Conservation (phyloP, 2,329 filamentous ascomycete genomes). For the Ophiostoma ulmi region DNA sequence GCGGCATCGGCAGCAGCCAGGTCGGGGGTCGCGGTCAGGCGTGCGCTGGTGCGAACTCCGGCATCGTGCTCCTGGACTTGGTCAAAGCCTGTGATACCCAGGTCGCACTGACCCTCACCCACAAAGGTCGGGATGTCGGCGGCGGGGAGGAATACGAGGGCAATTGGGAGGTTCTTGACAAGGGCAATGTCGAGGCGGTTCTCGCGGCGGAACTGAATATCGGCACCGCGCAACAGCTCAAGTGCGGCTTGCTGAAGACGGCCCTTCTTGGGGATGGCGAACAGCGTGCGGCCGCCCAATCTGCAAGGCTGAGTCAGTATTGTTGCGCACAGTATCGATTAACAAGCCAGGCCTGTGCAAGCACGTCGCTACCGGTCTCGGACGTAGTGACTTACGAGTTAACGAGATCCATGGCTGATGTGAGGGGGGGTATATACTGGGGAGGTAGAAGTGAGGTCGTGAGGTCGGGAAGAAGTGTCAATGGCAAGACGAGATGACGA, state of each 20-base stretch:
- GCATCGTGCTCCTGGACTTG: slow-evolving; percentile 89
- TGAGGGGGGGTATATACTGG: background rate
- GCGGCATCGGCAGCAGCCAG: slow-evolving; percentile 34
- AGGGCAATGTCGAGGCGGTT: slow-evolving; percentile 94
- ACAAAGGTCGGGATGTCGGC: slow-evolving; percentile 98
- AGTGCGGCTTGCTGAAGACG: slow-evolving; percentile 82
- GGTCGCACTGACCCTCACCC: slow-evolving; percentile 80
- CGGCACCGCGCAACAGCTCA: slow-evolving; percentile 85
- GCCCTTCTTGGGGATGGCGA: slow-evolving; percentile 99
- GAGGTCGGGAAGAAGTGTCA: slow-evolving; percentile 11
- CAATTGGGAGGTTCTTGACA: slow-evolving; percentile 93
- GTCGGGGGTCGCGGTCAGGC: slow-evolving; percentile 41
- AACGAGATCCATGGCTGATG: slow-evolving; percentile 46
- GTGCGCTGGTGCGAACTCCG: slow-evolving; percentile 46
- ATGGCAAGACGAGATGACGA: background rate
- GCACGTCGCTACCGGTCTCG: slow-evolving; percentile 17
- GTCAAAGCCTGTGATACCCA: slow-evolving; percentile 92
- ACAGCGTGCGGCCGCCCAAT: slow-evolving; percentile 86
- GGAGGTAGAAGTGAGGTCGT: slow-evolving; percentile 1
- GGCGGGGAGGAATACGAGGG: slow-evolving; percentile 92
- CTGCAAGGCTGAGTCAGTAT: slow-evolving; percentile 41
- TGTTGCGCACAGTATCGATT: slow-evolving; percentile 1
- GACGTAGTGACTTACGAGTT: slow-evolving; percentile 43
- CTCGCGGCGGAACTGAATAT: slow-evolving; percentile 95
- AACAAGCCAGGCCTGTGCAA: background rate